Conservation (phyloP, 805 yeast genomes). For the Danielia oregonensis region DNA sequence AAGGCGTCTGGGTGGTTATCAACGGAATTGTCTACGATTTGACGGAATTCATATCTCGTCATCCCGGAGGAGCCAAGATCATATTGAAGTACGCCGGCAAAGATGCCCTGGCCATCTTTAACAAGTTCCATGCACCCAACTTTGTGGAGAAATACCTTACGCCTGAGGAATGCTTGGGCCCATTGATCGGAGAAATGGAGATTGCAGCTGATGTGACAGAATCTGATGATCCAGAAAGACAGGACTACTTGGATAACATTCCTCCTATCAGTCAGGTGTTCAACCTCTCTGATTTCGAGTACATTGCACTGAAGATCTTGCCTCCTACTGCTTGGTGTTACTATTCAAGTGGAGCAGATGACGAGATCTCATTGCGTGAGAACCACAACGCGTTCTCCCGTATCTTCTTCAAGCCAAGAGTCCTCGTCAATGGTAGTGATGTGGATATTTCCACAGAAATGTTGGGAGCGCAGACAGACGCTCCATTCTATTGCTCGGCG, state of each 20-base stretch:
- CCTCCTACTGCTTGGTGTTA: constrained; percentile 38
- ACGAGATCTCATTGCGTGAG: constrained; percentile 84
- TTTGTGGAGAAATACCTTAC: constrained; percentile 18
- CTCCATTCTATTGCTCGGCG: constrained; percentile 87
- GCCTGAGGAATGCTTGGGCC: constrained; percentile 19
- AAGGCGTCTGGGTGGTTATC: constrained; percentile 29
- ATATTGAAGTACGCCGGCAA: constrained; percentile 41
- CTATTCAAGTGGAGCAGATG: constrained; percentile 89
- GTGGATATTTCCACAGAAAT: constrained; percentile 69
- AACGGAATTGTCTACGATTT: constrained; percentile 33
- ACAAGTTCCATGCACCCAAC: constrained; percentile 36
- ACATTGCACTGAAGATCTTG: constrained; percentile 31
- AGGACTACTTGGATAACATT: constrained; percentile 14
- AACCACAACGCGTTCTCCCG: constrained; percentile 88
- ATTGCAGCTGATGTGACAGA: constrained; percentile 13
- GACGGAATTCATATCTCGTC: constrained; percentile 34
- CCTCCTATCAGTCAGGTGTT: constrained; percentile 31
- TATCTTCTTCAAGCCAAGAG: constrained; percentile 79
- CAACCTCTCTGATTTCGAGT: constrained; percentile 39
- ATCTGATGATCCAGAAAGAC: constrained; percentile 15
- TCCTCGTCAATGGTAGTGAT: constrained; percentile 74
- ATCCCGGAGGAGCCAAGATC: constrained; percentile 48
- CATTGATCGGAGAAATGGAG: constrained; percentile 18
- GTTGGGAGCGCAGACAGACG: constrained; percentile 65
- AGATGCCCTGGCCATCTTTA: constrained; percentile 46